A percentile compares a stretch with the other conserved stretches of the same genome.
Evolutionary conservation across 306 rosid species (phyloP).

Genomic region (Casuarina cunninghamiana): DNA sequence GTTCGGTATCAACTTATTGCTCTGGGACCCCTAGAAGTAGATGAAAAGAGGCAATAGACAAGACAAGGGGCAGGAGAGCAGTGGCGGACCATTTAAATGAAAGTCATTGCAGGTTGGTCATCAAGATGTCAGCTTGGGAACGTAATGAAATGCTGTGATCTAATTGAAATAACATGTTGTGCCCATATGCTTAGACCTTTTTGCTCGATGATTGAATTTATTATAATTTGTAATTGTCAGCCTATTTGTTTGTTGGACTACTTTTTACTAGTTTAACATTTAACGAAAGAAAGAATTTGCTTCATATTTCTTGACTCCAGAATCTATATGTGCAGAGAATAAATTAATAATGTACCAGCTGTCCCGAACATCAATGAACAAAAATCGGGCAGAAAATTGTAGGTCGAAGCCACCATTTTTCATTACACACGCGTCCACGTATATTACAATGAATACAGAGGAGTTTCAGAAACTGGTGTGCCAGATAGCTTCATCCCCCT

Average conservation of each 20-base stretch:
- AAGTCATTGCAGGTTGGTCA: too few relatives aligned
- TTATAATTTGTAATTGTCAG: too few relatives aligned
- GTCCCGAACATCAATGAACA: conserved; percentile 37
- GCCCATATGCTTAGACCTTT: too few relatives aligned
- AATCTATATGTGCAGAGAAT: conserved; percentile 29
- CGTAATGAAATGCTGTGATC: too few relatives aligned
- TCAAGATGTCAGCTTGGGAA: too few relatives aligned
- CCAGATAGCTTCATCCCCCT: conserved; percentile 63
- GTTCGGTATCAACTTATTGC: too few relatives aligned
- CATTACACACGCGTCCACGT: conserved; percentile 19
- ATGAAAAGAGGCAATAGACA: too few relatives aligned
- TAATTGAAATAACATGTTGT: too few relatives aligned
- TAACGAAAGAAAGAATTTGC: not conserved
- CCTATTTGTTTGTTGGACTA: not conserved
- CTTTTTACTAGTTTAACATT: not conserved
- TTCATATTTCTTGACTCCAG: not conserved
- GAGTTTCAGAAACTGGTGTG: conserved; percentile 48
- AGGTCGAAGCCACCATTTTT: conserved; percentile 9
- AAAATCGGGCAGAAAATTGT: conserved; percentile 39
- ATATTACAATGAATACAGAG: conserved; percentile 19
- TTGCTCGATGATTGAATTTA: too few relatives aligned
- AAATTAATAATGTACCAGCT: conserved; percentile 39
- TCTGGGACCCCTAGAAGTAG: too few relatives aligned
- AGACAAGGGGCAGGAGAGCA: too few relatives aligned
- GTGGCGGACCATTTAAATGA: too few relatives aligned